Evolutionary conservation across 1,284 basidiomycete genomes (phyloP), one percentile per base, ranked within the genome.

Genomic region (Sutorius eximius): DNA sequence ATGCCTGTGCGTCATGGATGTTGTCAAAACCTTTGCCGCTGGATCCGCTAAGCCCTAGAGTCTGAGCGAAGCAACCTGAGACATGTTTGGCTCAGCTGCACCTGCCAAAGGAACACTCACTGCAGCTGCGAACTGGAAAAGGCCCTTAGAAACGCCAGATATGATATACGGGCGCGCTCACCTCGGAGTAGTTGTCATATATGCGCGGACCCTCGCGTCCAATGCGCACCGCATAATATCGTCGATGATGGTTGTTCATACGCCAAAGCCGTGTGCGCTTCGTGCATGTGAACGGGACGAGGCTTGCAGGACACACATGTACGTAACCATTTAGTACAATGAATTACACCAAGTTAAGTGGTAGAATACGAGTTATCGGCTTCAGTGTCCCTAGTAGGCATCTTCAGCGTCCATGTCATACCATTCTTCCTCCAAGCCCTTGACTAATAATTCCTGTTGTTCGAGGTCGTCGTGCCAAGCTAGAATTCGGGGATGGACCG

Each of bases 401-500:
- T 61, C 59, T 7, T 69, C 67, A 36, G 8, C 22, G 30, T 68
- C 66, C 55, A 59, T 52, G 15, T 65, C 67, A 18, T 13, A 56
- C 57, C 63, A 68, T 22, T 43, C 56, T 24, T 58, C 29, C 27
- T 53, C 51, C 15, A 47, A 29, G 10, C 27, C 54, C 16, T 53
- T 36, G 51, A 41, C 37, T 24, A 36, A 45, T 38, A 44, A 36
- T 24, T 52, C 55, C 36, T 58, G 60, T 40, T 50, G 55, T 46
- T 73, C 68, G 4, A 71, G 48, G 12, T 71, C 44, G 4, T 54
- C 52, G 38, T 70, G 51, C 69, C 69, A 70, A 22, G 55, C 52
- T 32, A 67, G 49, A 49, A 77, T 73, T 56, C 76, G 73, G 20
- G 67, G 67, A 63, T 83, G 82, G 6, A 81, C 81, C 68, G 78